Base-by-base conservation (phyloP, 148 eudicot genomes). In the Fagopyrum esculentum region DNA sequence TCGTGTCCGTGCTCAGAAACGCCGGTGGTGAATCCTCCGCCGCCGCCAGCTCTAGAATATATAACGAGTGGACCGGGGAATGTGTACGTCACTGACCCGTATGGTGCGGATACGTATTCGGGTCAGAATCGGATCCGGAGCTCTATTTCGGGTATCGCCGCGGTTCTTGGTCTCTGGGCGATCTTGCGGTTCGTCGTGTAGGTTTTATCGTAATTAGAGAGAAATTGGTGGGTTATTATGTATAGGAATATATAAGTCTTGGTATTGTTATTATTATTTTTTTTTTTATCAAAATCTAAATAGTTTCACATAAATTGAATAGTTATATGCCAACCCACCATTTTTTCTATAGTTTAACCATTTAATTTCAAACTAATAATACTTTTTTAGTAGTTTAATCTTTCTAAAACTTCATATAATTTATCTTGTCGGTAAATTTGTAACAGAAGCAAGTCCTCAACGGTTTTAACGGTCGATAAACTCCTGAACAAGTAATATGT, bases 141-240 rank as follows among this genome's bases (percentile, higher is more conserved):
- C 15, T 71, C 54, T 35, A 35, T 9, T 47, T 17, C 40, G 6
- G 51, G 5, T 19, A 8, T 71, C 3, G 15, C 15, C 3, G 2
- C 17, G 3, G 1, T 40, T 69, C 17, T 69, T n/a, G 54, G 35
- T 46, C 55, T 71, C 1, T 17, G 29, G 74, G 15, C 9, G 40
- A 7, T 71, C 9, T 80, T 80, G 69, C 75, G 71, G 79, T 4
- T 77, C 22, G 45, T 76, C 44, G 35, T 75, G 9, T 69, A 75
- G 75, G n/a, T 57, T 55, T 83, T 78, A 77, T 61, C n/a, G 47
- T 66, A 30, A 43, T 66, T 30, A 29, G 4, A 30, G 16, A 16
- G 5, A 29, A 30, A 30, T 61, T 13, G 45, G 45, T 30, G 69
- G 44, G 6, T 6, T 10, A 29, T 49, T 49, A 49, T 49, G 0